Conservation (phyloP, 768 basidiomycete species). For the Leucocoprinus birnbaumii region DNA sequence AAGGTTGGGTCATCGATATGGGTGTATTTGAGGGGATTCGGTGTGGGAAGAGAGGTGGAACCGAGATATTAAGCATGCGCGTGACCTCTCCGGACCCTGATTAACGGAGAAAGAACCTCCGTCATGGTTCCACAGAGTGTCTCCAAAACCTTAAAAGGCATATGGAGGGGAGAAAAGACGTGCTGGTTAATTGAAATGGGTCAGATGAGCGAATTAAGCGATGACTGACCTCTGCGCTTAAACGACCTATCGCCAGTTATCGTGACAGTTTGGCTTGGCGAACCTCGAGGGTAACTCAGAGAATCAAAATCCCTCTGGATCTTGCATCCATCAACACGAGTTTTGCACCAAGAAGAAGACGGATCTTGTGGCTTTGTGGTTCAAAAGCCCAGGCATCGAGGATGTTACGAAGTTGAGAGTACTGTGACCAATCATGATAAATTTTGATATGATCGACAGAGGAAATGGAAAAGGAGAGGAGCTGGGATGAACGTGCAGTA, state of each 20-base stretch:
- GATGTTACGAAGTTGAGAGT: slow-evolving; percentile 46
- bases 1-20: not conserved
- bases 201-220: not conserved
- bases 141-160: too few relatives aligned
- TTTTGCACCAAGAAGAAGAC: slow-evolving; percentile 44
- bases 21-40: not conserved
- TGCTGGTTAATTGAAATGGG: not conserved
- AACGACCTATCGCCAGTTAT: too few relatives aligned
- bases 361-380: slow-evolving; percentile 28
- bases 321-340: slow-evolving; percentile 47
- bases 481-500: not conserved
- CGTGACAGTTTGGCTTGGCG: too few relatives aligned
- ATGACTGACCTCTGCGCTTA: not conserved
- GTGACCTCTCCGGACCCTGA: too few relatives aligned
- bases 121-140: too few relatives aligned
- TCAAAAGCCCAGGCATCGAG: slow-evolving; percentile 49
- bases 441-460: slow-evolving; percentile 52
- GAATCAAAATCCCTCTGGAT: slow-evolving; percentile 43
- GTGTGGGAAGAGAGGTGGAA: not conserved
- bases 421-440: slow-evolving; percentile 50
- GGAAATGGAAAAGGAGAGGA: slow-evolving; percentile 18
- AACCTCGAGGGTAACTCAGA: too few relatives aligned
- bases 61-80: too few relatives aligned
- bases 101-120: too few relatives aligned
- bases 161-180: not conserved